phyloP scores from a whole-genome alignment of 768 basidiomycete species.

The Lyophyllum atratum region DNA sequence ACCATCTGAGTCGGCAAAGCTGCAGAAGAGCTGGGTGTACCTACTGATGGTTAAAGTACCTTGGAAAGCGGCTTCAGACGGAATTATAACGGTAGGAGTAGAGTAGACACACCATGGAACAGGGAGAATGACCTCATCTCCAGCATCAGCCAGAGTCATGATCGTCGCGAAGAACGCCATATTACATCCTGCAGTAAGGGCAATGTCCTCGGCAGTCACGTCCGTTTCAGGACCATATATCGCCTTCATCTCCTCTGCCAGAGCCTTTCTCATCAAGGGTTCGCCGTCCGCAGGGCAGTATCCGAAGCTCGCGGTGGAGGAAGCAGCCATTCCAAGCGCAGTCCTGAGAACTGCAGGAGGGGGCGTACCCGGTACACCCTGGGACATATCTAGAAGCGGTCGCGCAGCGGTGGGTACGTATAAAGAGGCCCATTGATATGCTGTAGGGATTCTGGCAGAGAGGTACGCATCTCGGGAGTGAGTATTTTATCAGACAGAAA shows the following conservation, averaged over 20 bases:
- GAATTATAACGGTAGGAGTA: not conserved
- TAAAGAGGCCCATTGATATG: constrained; percentile 54
- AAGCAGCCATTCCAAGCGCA: constrained; percentile 45
- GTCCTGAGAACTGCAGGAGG: constrained; percentile 56
- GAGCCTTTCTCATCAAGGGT: constrained; percentile 44
- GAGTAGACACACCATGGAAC: constrained; percentile 56
- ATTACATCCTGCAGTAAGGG: constrained; percentile 72
- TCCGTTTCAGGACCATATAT: constrained; percentile 56
- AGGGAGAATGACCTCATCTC: constrained; percentile 73
- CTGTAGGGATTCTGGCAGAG: constrained; percentile 51
- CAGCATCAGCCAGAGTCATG: constrained; percentile 66
- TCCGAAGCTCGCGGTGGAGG: constrained; percentile 45
- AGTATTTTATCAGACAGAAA: not conserved
- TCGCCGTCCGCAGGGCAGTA: constrained; percentile 69
- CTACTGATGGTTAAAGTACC: constrained; percentile 72
- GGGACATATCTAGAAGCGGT: constrained; percentile 70
- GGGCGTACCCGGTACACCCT: constrained; percentile 71
- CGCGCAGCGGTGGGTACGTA: constrained; percentile 42
- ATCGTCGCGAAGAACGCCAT: constrained; percentile 65
- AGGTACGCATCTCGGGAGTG: not conserved
- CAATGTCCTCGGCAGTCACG: constrained; percentile 57
- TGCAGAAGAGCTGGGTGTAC: constrained; percentile 10
- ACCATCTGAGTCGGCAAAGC: not conserved
- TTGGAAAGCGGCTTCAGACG: constrained; percentile 15
- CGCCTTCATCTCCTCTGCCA: constrained; percentile 61